A percentile compares a stretch with the other conserved stretches of the same genome.
Conservation (phyloP, 2,329 filamentous ascomycete species). For the Fusarium sp. region DNA sequence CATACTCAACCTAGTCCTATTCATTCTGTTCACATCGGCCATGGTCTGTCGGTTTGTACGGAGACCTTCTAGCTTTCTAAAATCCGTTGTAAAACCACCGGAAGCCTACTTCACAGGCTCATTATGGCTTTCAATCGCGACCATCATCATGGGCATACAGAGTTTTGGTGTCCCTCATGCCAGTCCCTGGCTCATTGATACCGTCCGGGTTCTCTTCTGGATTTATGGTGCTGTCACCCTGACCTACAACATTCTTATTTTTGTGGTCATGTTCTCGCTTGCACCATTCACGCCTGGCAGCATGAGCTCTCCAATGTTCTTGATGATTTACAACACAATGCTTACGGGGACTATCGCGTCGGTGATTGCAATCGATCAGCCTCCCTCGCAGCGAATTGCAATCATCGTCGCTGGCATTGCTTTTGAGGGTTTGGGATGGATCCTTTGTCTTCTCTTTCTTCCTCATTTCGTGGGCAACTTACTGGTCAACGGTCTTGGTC, state of each 20-base stretch:
- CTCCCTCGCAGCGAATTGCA: background rate
- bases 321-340: conserved; percentile 15
- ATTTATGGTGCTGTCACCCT: background rate
- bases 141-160: conserved; percentile 16
- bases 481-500: conserved; percentile 1
- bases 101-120: conserved; percentile 9
- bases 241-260: conserved; percentile 7
- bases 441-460: background rate
- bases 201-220: background rate
- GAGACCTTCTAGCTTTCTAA: background rate
- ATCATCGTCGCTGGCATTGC: background rate
- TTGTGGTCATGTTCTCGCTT: conserved; percentile 4
- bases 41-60: background rate
- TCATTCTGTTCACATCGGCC: background rate
- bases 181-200: background rate
- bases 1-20: background rate
- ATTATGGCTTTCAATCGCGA: conserved; percentile 3
- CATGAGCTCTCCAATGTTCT: conserved; percentile 19
- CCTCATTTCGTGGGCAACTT: conserved; percentile 1
- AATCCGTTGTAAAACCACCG: background rate
- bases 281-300: background rate
- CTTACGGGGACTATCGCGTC: background rate
- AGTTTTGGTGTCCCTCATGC: conserved; percentile 12
- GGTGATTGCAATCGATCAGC: background rate
- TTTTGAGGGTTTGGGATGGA: conserved; percentile 5